These are phyloP conservation scores for Bacidia gigantensis DNA, from an alignment of 495 filamentous ascomycete species.

Conservation along the genomic window DNA sequence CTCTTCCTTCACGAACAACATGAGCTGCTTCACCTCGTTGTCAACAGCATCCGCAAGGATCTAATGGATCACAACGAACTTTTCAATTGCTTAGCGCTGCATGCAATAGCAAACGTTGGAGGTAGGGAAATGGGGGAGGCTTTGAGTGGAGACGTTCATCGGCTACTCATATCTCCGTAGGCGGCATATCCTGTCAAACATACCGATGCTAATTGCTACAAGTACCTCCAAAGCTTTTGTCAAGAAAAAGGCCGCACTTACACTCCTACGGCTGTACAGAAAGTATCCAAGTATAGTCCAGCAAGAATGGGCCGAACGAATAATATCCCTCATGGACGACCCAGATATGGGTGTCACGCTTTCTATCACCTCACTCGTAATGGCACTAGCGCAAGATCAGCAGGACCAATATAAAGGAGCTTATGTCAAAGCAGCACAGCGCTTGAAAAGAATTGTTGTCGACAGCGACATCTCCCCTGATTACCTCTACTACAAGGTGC, in stretches of 20 bases:
- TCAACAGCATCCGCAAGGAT: slow-evolving; percentile 98
- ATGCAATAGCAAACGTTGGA: slow-evolving; percentile 97
- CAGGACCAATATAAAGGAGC: slow-evolving; percentile 85
- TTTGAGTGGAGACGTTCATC: slow-evolving; percentile 82
- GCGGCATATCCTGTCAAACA: slow-evolving; percentile 22
- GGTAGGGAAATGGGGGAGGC: slow-evolving; percentile 95
- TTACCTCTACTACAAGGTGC: slow-evolving; percentile 97
- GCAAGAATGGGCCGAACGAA: slow-evolving; percentile 91
- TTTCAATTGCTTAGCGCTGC: slow-evolving; percentile 93
- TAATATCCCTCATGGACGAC: slow-evolving; percentile 98
- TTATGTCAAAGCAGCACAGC: slow-evolving; percentile 82
- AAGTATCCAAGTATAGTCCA: slow-evolving; percentile 89
- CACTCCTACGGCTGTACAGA: slow-evolving; percentile 86
- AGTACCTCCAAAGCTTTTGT: slow-evolving; percentile 96
- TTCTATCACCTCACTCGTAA: slow-evolving; percentile 91
- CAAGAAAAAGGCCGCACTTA: slow-evolving; percentile 97
- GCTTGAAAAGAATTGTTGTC: slow-evolving; percentile 76
- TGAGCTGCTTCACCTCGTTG: slow-evolving; percentile 86
- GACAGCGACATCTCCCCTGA: slow-evolving; percentile 77
- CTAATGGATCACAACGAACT: slow-evolving; percentile 88
- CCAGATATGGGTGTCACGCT: slow-evolving; percentile 86
- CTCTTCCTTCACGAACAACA: slow-evolving; percentile 95
- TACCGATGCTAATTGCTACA: slow-evolving; percentile 12
- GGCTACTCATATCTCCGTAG: slow-evolving; percentile 88
- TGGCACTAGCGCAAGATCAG: slow-evolving; percentile 88